Percentiles rank a stretch among this genome's conserved stretches.
These are phyloP conservation scores for Rhizopogon vesiculosus DNA, from an alignment of 768 basidiomycete species.

Conservation along the genomic window DNA sequence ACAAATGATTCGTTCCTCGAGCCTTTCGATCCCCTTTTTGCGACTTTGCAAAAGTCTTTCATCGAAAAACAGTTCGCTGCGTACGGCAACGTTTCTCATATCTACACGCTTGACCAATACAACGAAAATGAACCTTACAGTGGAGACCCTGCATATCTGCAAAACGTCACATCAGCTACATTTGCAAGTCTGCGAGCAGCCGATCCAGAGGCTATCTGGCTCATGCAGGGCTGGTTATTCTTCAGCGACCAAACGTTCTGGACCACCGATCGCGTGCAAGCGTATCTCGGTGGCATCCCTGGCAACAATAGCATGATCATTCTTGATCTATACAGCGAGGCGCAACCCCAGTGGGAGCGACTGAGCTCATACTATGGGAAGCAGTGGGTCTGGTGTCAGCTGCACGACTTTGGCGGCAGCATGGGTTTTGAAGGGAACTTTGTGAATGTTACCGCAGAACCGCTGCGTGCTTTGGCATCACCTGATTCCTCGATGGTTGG, in stretches of 20 bases:
- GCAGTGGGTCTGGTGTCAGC: slow-evolving; percentile 37
- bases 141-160: slow-evolving; percentile 27
- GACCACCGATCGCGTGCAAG: slow-evolving; percentile 34
- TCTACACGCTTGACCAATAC: slow-evolving; percentile 42
- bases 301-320: slow-evolving; percentile 35
- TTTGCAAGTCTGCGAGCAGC: slow-evolving; percentile 32
- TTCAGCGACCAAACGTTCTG: slow-evolving; percentile 31
- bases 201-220: slow-evolving; percentile 36
- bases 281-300: slow-evolving; percentile 34
- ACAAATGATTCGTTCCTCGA: slow-evolving; percentile 37
- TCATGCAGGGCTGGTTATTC: slow-evolving; percentile 42
- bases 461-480: slow-evolving; percentile 25
- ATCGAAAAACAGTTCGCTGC: slow-evolving; percentile 32
- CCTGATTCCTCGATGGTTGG: slow-evolving; percentile 32
- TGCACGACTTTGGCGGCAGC: slow-evolving; percentile 35
- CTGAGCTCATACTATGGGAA: slow-evolving; percentile 35
- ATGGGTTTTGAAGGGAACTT: slow-evolving; percentile 35
- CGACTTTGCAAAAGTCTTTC: slow-evolving; percentile 32
- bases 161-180: slow-evolving; percentile 28
- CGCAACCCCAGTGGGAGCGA: slow-evolving; percentile 37
- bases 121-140: slow-evolving; percentile 37
- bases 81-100: slow-evolving; percentile 34
- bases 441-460: slow-evolving; percentile 27
- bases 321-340: slow-evolving; percentile 36
- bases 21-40: slow-evolving; percentile 34